Base-by-base conservation (phyloP, 2,329 filamentous ascomycete species). In the Aspergillus novofumigatus region DNA sequence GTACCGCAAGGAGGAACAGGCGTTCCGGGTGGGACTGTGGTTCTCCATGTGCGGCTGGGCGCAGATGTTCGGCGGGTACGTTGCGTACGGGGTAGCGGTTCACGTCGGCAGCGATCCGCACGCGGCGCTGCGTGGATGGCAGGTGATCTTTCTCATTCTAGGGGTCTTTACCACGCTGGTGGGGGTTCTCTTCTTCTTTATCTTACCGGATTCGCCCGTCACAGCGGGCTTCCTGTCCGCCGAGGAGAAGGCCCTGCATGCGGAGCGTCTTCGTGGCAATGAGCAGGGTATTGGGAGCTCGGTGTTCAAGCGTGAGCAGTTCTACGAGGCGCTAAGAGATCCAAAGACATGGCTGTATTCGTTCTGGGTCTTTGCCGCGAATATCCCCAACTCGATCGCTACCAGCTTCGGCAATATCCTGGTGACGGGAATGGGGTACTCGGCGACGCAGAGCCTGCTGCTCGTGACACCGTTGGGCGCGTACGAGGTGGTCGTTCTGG, bases 391-490 rank as follows among this genome's bases (percentile, higher is more conserved):
- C 50, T 73, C 69, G 0, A 72, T 69, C 47, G 70, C 69, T 4
- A 75, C 71, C 1, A 74, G 69, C 29, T 75, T 76, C 23, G 70
- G 70, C 1, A 74, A 73, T 48, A 74, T 75, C 49, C 61, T 76
- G 10, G 71, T 76, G 26, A 72, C 66, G 4, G 71, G 72, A 3
- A 70, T 75, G 68, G 74, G 74, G 0, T 77, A 72, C 56, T 63
- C 67, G 1, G 59, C 62, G 11, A 65, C 67, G 20, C 57, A 75
- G 41, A 71, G 67, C n/a, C 55, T 75, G 5, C 62, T 76, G 3
- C 64, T 75, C 3, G 71, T 73, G n/a, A 75, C 70, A 0, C 74
- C 73, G 0, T 61, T 74, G 9, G 74, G 74, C 1, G 73, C 72
- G 7, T 74, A 72, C 56, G 72, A 75, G 53, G 67, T 76, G 11